Evolutionary conservation across 2,329 filamentous ascomycete genomes (phyloP).

Genomic region (Xylariaceae sp.): DNA sequence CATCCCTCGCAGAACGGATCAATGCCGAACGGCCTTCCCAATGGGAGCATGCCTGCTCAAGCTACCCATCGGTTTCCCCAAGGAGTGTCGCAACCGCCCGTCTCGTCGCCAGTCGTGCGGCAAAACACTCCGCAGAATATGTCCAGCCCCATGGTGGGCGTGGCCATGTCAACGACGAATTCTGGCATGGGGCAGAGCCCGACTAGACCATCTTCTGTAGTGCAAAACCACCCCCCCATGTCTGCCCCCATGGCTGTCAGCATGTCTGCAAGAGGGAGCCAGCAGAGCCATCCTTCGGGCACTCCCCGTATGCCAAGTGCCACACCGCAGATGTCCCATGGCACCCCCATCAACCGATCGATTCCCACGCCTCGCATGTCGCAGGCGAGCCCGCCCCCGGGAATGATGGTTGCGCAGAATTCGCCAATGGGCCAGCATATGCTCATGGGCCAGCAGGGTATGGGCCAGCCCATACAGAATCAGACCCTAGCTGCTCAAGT

Average conservation of each 20-base stretch:
- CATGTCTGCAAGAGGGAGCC: conserved; percentile 58
- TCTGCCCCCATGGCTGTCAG: conserved; percentile 52
- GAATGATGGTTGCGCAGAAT: conserved; percentile 50
- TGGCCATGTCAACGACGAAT: conserved; percentile 56
- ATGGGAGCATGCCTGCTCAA: conserved; percentile 33
- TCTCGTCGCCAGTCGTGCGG: conserved; percentile 59
- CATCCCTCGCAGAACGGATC: conserved; percentile 35
- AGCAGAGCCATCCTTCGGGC: conserved; percentile 57
- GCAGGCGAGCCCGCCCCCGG: conserved; percentile 54
- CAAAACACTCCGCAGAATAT: conserved; percentile 58
- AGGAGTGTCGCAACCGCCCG: conserved; percentile 54
- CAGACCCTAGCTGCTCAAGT: conserved; percentile 38
- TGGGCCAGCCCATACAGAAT: conserved; percentile 24
- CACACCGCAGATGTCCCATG: conserved; percentile 54
- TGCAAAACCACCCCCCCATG: conserved; percentile 51
- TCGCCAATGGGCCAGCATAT: conserved; percentile 47
- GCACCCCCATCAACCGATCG: conserved; percentile 49
- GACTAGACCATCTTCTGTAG: conserved; percentile 57
- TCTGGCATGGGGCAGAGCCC: conserved; percentile 65
- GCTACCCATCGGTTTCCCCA: conserved; percentile 40
- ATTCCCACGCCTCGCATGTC: conserved; percentile 53
- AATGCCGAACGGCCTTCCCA: conserved; percentile 30
- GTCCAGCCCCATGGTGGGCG: conserved; percentile 58
- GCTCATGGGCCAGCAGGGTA: conserved; percentile 42
- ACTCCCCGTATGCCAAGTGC: conserved; percentile 55